phyloP scores from a whole-genome alignment of 2,329 filamentous ascomycete species.

The Cladosporium colombiae region DNA sequence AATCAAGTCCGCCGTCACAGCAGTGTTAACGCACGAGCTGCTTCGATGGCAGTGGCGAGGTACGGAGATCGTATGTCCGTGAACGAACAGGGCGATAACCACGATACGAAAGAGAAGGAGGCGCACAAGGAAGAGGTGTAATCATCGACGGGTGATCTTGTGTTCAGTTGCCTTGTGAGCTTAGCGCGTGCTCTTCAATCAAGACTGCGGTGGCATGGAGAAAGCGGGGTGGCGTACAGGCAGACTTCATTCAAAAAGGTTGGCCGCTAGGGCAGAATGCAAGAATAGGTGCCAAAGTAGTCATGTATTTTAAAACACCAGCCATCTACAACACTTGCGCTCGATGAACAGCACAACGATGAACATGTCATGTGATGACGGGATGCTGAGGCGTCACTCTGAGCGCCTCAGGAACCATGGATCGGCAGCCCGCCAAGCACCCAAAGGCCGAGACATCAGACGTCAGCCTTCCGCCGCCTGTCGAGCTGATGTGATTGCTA shows the following conservation, averaged over 20 bases:
- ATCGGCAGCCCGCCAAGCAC: slow-evolving; percentile 8
- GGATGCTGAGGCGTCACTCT: neutral
- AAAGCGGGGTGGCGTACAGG: slow-evolving; percentile 1
- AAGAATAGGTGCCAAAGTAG: neutral
- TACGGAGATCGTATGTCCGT: slow-evolving; percentile 21
- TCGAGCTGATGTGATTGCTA: slow-evolving; percentile 2
- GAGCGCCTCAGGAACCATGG: slow-evolving; percentile 4
- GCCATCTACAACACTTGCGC: neutral
- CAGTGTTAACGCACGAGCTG: slow-evolving; percentile 38
- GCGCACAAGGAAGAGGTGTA: slow-evolving; percentile 7
- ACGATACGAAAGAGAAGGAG: slow-evolving; percentile 9
- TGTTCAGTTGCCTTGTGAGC: neutral
- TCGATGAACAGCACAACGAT: neutral
- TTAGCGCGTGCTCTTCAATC: neutral
- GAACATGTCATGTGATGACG: neutral
- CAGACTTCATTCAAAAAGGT: neutral
- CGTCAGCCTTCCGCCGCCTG: slow-evolving; percentile 8
- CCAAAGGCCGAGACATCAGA: slow-evolving; percentile 9
- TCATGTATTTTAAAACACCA: neutral
- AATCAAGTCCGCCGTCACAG: slow-evolving; percentile 38
- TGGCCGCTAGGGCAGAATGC: neutral
- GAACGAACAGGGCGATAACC: neutral
- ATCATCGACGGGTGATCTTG: neutral
- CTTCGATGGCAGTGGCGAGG: slow-evolving; percentile 25
- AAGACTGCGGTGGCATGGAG: neutral